phyloP scores from a whole-genome alignment of 2,329 filamentous ascomycete species.

The Lachnellula willkommii region DNA sequence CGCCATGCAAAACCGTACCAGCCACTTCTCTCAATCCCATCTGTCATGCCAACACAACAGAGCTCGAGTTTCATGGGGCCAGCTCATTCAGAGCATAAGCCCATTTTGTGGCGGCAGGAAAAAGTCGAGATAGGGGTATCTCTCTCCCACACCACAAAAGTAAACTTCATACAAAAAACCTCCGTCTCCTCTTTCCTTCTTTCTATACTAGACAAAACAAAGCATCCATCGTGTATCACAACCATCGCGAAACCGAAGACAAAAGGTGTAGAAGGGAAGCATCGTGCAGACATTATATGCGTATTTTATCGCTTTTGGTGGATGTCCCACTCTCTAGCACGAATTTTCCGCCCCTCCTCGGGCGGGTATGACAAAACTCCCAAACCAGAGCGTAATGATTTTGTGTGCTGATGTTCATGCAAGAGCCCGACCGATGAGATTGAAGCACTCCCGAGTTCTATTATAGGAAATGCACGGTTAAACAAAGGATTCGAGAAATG shows the following conservation, averaged over 20 bases:
- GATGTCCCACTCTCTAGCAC: background rate
- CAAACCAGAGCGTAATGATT: background rate
- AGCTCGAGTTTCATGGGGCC: background rate
- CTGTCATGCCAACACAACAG: background rate
- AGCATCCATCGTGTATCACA: slow-evolving; percentile 5
- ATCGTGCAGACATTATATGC: slow-evolving; percentile 15
- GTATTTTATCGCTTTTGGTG: slow-evolving; percentile 6
- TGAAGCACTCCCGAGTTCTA: slow-evolving; percentile 11
- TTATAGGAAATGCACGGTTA: slow-evolving; percentile 13
- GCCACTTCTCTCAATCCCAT: background rate
- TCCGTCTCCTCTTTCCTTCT: background rate
- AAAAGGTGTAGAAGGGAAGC: slow-evolving; percentile 6
- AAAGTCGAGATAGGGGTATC: background rate
- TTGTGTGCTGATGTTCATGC: background rate
- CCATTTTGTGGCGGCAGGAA: background rate
- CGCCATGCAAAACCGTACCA: slow-evolving; percentile 2
- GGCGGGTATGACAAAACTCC: background rate
- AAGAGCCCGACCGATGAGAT: slow-evolving; percentile 3
- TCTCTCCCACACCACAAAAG: slow-evolving; percentile 2
- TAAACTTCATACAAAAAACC: slow-evolving; percentile 14
- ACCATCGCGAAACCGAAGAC: background rate
- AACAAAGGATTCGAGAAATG: slow-evolving; percentile 18
- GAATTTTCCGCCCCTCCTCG: slow-evolving; percentile 1
- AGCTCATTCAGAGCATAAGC: background rate
- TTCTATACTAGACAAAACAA: slow-evolving; percentile 20